Percentiles rank a stretch among this genome's conserved stretches.
phyloP scores from a whole-genome alignment of 1,139 yeast genomes.

The Geotrichum candidum region DNA sequence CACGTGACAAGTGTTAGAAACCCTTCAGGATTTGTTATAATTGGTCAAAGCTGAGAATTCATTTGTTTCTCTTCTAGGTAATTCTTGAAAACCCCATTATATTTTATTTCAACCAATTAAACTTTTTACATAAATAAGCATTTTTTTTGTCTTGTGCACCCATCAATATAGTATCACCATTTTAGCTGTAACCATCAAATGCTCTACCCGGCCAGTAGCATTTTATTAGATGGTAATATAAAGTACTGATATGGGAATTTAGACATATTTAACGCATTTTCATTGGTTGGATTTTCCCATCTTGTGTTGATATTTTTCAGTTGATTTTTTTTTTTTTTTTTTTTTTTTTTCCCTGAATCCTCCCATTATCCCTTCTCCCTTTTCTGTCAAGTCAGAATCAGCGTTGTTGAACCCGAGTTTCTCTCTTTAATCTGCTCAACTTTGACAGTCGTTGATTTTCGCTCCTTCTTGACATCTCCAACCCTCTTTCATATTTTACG shows the following conservation, averaged over 20 bases:
- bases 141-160: no score
- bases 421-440: not conserved
- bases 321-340: not conserved
- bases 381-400: not conserved
- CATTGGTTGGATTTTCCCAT: not conserved
- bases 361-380: not conserved
- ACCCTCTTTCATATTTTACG: not conserved
- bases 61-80: no score
- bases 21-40: no score
- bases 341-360: not conserved
- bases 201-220: not conserved
- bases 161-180: not conserved
- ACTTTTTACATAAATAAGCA: no score
- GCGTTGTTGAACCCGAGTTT: not conserved
- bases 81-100: no score
- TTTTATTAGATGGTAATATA: not conserved
- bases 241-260: not conserved
- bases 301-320: not conserved
- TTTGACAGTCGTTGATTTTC: not conserved
- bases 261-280: not conserved
- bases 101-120: no score
- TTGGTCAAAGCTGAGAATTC: no score
- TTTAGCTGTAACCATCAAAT: not conserved
- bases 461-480: not conserved
- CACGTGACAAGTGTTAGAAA: no score